Base-by-base conservation (phyloP, 1,284 basidiomycete species). In the Hymenochaete sp. region DNA sequence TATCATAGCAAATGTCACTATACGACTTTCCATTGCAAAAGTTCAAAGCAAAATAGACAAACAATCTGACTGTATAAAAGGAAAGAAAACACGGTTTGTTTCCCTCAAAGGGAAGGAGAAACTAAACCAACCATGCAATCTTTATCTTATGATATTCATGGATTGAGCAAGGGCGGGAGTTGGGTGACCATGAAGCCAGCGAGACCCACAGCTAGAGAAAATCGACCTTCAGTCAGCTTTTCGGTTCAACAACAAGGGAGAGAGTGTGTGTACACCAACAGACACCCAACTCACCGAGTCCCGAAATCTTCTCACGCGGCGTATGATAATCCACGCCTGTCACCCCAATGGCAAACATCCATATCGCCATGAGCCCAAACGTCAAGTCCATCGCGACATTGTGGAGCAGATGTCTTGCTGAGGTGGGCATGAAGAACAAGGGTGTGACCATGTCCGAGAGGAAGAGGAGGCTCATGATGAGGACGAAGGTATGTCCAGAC, bases 251-350 rank as follows among this genome's bases (percentile, higher is more conserved):
- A 48, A 22, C 53, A 37, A 47, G 42, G 19, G 33, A 29, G 53
- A 45, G 35, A 37, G 45, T 13, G 7, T 14, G 10, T n/a, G 33
- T 28, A 28, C 11, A 48, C 22, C 28, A 22, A 26, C 16, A 42
- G 9, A 29, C 22, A 49, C 32, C 26, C 16, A 14, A 77, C 83
- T 59, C 56, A 91, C 89, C 33, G 45, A 84, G 81, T 2, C 93
- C 93, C 1, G 82, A 79, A 31, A 89, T 52, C 66, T 98, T 97
- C 68, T 97, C 93, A 22, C 74, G 63, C 0, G 89, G 85, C 4
- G 83, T 77, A 59, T 98, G 93, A 68, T 93, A 97, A 64, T 92
- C 97, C 11, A 96, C 66, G 39, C 84, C 79, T 11, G 93, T 97
- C 42, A 84, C 84, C 52, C 76, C 75, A 8, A 76, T 67, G 57